These are phyloP conservation scores for Vigna reflexopilosa DNA, from an alignment of 306 rosid species.

Conservation along the genomic window DNA sequence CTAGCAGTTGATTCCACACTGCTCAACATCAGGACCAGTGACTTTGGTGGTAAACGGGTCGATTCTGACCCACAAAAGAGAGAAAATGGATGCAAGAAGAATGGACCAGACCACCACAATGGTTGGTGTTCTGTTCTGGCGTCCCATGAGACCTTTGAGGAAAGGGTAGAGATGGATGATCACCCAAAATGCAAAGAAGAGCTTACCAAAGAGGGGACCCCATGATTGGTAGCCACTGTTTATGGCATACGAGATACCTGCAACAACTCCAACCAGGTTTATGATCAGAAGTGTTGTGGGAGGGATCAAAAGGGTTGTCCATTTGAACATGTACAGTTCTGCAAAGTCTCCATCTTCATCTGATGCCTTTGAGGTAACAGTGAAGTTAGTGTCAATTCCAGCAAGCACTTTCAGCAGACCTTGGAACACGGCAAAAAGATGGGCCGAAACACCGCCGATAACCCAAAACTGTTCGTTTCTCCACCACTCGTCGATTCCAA, in stretches of 20 bases:
- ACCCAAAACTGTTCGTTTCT: constrained; percentile 97
- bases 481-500: constrained; percentile 95
- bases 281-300: constrained; percentile 90
- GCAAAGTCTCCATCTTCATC: constrained; percentile 88
- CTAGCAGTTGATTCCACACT: constrained; percentile 94
- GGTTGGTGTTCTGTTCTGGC: constrained; percentile 90
- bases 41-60: constrained; percentile 83
- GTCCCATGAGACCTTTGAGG: constrained; percentile 97
- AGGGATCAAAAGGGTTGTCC: constrained; percentile 94
- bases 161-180: constrained; percentile 88
- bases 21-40: constrained; percentile 76
- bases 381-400: constrained; percentile 92
- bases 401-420: constrained; percentile 93
- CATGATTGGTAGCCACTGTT: constrained; percentile 95
- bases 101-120: constrained; percentile 88
- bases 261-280: constrained; percentile 90
- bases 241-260: constrained; percentile 84
- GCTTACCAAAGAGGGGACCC: constrained; percentile 97
- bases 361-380: constrained; percentile 91
- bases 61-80: constrained; percentile 79
- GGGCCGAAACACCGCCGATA: constrained; percentile 93
- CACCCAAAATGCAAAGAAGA: constrained; percentile 96
- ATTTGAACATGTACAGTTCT: constrained; percentile 88
- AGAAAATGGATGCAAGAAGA: constrained; percentile 89
- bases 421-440: constrained; percentile 88